Conservation (phyloP, 352 stramenopile species). For the Phytophthora agathidicida region DNA sequence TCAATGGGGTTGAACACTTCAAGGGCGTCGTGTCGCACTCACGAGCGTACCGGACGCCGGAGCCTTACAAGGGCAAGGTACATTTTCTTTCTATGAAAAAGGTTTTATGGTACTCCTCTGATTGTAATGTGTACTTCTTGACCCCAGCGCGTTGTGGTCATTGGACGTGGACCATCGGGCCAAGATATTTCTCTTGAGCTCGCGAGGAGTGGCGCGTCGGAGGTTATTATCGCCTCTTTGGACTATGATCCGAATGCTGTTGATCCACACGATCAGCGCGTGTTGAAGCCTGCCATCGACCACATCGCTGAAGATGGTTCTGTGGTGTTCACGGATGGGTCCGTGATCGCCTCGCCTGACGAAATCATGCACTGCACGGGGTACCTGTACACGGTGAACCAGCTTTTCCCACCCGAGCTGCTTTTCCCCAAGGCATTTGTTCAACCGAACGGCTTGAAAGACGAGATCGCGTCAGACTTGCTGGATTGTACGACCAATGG, state of each 20-base stretch:
- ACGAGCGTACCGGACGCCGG: conserved; percentile 57
- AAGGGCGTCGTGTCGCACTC: conserved; percentile 51
- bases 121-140: background rate
- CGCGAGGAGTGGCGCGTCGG: conserved; percentile 32
- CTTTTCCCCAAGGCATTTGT: conserved; percentile 48
- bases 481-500: conserved; percentile 34
- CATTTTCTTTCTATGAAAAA: background rate
- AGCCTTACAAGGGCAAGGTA: conserved; percentile 53
- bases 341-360: conserved; percentile 51
- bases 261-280: conserved; percentile 39
- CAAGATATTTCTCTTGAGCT: conserved; percentile 86
- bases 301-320: conserved; percentile 52
- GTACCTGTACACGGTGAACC: conserved; percentile 70
- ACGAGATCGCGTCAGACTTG: conserved; percentile 37
- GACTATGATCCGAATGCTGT: conserved; percentile 41
- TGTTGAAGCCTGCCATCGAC: conserved; percentile 65
- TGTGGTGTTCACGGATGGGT: conserved; percentile 65
- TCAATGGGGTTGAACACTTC: conserved; percentile 64
- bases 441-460: conserved; percentile 25
- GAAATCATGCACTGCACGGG: conserved; percentile 85
- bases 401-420: conserved; percentile 51
- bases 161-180: conserved; percentile 72
- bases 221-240: conserved; percentile 67
- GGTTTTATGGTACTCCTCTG: background rate
- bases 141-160: conserved; percentile 58